These are phyloP conservation scores for Vitis hybrid DNA, from an alignment of 177 flowering plant species.

Conservation along the genomic window DNA sequence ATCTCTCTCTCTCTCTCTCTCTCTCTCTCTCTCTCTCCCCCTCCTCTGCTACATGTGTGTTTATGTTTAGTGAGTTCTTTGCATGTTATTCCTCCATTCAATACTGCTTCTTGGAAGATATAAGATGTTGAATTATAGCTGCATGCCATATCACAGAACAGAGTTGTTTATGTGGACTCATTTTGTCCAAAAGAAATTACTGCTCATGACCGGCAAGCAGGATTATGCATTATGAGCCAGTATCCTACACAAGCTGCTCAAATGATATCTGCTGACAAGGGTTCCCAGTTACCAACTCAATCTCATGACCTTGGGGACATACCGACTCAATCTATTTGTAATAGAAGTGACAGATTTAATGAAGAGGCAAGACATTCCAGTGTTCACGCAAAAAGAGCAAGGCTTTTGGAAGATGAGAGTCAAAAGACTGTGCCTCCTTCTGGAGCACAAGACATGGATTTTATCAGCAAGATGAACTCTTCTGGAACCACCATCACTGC, in stretches of 20 bases:
- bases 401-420: conserved; percentile 29
- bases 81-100: background rate
- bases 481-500: conserved; percentile 21
- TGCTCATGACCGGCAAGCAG: conserved; percentile 67
- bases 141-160: conserved; percentile 41
- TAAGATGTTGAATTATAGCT: background rate
- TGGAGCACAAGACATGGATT: conserved; percentile 12
- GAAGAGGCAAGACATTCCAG: conserved; percentile 22
- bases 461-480: conserved; percentile 19
- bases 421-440: conserved; percentile 13
- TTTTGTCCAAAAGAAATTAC: conserved; percentile 73
- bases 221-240: conserved; percentile 68
- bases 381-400: conserved; percentile 47
- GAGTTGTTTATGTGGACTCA: conserved; percentile 47
- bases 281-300: conserved; percentile 52
- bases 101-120: background rate
- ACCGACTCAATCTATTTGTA: conserved; percentile 14
- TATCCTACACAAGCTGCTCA: conserved; percentile 69
- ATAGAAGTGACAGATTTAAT: conserved; percentile 15
- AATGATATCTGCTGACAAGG: conserved; percentile 43
- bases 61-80: background rate
- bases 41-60: background rate
- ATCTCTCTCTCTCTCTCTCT: conserved; percentile 2
- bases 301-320: conserved; percentile 25
- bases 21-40: background rate